Percentiles rank a stretch among this genome's conserved stretches.
Conservation (phyloP, 2,329 filamentous ascomycete species). For the Claviceps sp. region DNA sequence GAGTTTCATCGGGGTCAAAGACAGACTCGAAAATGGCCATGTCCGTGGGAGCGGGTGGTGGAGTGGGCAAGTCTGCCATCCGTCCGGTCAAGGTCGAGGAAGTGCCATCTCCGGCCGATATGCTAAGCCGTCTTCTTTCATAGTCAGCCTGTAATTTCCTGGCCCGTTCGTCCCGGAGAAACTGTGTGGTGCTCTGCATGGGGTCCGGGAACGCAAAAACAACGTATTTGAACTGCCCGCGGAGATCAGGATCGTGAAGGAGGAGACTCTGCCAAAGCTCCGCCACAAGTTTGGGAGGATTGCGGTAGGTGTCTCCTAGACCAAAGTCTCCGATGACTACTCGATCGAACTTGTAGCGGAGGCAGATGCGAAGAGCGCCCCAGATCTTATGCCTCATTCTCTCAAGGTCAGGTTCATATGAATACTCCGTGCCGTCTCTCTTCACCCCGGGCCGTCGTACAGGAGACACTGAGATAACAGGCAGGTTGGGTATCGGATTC, state of each 20-base stretch:
- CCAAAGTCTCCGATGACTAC: conserved; percentile 53
- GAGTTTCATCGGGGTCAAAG: conserved; percentile 37
- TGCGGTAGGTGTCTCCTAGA: conserved; percentile 48
- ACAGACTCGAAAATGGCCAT: conserved; percentile 39
- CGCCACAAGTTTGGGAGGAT: conserved; percentile 51
- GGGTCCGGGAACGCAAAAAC: conserved; percentile 52
- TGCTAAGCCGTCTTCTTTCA: conserved; percentile 15
- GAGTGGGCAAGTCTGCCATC: conserved; percentile 6
- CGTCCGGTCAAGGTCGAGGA: conserved; percentile 11
- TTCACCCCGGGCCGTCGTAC: conserved; percentile 62
- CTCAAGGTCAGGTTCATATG: conserved; percentile 56
- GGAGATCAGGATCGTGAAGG: conserved; percentile 47
- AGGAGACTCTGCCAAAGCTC: conserved; percentile 53
- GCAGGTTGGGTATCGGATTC: conserved; percentile 41
- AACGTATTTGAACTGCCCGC: conserved; percentile 46
- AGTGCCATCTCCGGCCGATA: conserved; percentile 17
- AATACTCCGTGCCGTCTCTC: conserved; percentile 52
- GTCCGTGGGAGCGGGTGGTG: conserved; percentile 23
- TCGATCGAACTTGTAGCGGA: conserved; percentile 40
- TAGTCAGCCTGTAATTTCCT: conserved; percentile 32
- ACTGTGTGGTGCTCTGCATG: conserved; percentile 34
- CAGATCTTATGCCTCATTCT: conserved; percentile 62
- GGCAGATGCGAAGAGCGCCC: conserved; percentile 56
- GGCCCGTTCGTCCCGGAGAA: conserved; percentile 40
- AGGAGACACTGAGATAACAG: conserved; percentile 62